Evolutionary conservation across 2,329 filamentous ascomycete genomes (phyloP).

Genomic region (Juglanconis sp.): DNA sequence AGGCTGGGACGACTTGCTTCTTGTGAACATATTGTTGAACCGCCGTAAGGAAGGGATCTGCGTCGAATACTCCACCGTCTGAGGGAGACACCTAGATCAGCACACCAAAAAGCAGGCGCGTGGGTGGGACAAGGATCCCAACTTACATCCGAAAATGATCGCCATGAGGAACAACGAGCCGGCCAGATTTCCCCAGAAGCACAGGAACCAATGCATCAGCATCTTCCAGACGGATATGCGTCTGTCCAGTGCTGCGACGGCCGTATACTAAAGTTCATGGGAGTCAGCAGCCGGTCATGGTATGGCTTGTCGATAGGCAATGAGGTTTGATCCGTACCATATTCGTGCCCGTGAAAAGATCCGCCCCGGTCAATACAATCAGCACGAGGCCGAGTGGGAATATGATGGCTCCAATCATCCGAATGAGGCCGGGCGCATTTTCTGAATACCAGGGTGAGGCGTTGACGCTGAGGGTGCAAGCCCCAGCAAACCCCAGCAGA

Average conservation of each 20-base stretch:
- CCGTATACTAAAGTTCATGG: slow-evolving; percentile 19
- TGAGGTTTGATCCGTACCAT: slow-evolving; percentile 29
- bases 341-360: slow-evolving; percentile 45
- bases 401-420: slow-evolving; percentile 40
- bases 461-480: slow-evolving; percentile 42
- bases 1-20: slow-evolving; percentile 46
- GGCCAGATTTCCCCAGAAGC: slow-evolving; percentile 46
- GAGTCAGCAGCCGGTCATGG: neutral
- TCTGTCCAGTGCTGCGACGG: slow-evolving; percentile 19
- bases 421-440: slow-evolving; percentile 46
- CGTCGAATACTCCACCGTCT: slow-evolving; percentile 45
- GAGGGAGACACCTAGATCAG: neutral
- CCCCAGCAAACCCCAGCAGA: slow-evolving; percentile 49
- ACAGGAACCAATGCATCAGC: slow-evolving; percentile 37
- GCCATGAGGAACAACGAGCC: slow-evolving; percentile 45
- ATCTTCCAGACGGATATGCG: slow-evolving; percentile 20
- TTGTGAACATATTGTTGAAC: slow-evolving; percentile 43
- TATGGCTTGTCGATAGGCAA: neutral
- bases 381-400: slow-evolving; percentile 49
- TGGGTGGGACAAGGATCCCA: no score
- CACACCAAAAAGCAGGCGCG: neutral
- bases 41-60: slow-evolving; percentile 40
- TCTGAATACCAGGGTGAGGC: slow-evolving; percentile 45
- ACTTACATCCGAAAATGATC: slow-evolving; percentile 45
- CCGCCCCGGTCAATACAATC: slow-evolving; percentile 45